phyloP scores from a whole-genome alignment of 768 basidiomycete genomes.

The Leccinum pellstonianum region DNA sequence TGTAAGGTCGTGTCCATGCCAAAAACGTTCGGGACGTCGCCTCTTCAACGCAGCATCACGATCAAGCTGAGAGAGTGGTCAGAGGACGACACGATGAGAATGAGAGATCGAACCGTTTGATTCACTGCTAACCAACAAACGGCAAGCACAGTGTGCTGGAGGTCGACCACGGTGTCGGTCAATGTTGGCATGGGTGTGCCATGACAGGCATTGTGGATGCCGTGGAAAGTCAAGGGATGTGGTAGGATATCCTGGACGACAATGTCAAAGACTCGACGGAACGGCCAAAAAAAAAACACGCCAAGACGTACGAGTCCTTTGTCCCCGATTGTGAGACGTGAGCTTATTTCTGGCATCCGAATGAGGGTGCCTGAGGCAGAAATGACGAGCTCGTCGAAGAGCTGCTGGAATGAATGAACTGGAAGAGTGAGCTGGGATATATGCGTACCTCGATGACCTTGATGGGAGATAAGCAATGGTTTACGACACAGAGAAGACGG shows the following conservation, averaged over 20 bases:
- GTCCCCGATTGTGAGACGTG: conserved; percentile 73
- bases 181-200: conserved; percentile 42
- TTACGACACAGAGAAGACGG: conserved; percentile 8
- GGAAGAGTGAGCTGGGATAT: not conserved
- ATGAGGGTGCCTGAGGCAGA: conserved; percentile 69
- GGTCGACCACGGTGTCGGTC: conserved; percentile 64
- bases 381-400: conserved; percentile 80
- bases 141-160: conserved; percentile 76
- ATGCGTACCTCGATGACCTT: conserved; percentile 74
- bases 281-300: not conserved
- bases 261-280: conserved; percentile 3
- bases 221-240: conserved; percentile 45
- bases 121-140: conserved; percentile 87
- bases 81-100: not conserved
- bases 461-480: conserved; percentile 13
- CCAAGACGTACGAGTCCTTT: conserved; percentile 57
- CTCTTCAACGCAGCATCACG: conserved; percentile 51
- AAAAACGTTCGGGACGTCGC: conserved; percentile 71
- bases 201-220: conserved; percentile 46
- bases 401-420: conserved; percentile 40
- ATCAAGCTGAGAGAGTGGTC: conserved; percentile 50
- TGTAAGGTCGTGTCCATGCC: conserved; percentile 62
- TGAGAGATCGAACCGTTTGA: conserved; percentile 58
- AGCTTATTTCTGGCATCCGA: conserved; percentile 73
- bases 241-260: conserved; percentile 63